These are phyloP conservation scores for Fusarium nematophilum DNA, from an alignment of 2,329 filamentous ascomycete species.

Conservation along the genomic window DNA sequence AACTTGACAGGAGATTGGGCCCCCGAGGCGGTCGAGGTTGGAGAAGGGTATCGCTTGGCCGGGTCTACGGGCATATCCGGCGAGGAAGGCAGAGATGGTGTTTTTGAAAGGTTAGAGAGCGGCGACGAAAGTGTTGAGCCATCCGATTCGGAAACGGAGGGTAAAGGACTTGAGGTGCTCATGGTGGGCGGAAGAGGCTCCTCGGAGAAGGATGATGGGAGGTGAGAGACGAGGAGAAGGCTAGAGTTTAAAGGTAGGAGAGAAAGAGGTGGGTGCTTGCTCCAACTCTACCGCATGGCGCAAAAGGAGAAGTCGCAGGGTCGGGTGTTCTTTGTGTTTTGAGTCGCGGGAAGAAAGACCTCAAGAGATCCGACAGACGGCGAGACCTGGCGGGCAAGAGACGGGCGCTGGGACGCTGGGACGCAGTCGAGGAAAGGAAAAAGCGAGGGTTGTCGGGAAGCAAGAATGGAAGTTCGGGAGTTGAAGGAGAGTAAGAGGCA, in stretches of 20 bases:
- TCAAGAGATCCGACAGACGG: neutral
- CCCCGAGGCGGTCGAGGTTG: slow-evolving; percentile 60
- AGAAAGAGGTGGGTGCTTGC: slow-evolving; percentile 16
- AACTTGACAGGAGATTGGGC: slow-evolving; percentile 63
- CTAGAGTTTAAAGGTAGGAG: slow-evolving; percentile 15
- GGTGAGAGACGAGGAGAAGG: slow-evolving; percentile 27
- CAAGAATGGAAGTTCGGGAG: slow-evolving; percentile 15
- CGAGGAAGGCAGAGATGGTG: slow-evolving; percentile 63
- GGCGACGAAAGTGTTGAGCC: slow-evolving; percentile 62
- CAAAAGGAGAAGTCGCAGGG: slow-evolving; percentile 10
- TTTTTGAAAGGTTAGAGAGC: slow-evolving; percentile 64
- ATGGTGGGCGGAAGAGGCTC: slow-evolving; percentile 33
- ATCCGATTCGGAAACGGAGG: slow-evolving; percentile 48
- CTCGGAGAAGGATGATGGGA: slow-evolving; percentile 8
- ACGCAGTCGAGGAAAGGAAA: neutral
- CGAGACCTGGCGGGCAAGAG: neutral
- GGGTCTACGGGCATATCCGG: slow-evolving; percentile 53
- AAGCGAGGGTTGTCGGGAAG: slow-evolving; percentile 5
- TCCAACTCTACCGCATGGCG: slow-evolving; percentile 34
- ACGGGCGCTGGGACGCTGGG: neutral
- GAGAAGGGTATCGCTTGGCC: slow-evolving; percentile 63
- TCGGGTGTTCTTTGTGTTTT: slow-evolving; percentile 11
- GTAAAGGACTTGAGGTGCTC: slow-evolving; percentile 44
- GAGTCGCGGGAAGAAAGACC: slow-evolving; percentile 12
- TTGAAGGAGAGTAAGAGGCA: slow-evolving; percentile 31